A percentile compares a stretch with the other conserved stretches of the same genome.
These are phyloP conservation scores for Hibiscus trionum DNA, from an alignment of 345 rosid species.

Conservation along the genomic window DNA sequence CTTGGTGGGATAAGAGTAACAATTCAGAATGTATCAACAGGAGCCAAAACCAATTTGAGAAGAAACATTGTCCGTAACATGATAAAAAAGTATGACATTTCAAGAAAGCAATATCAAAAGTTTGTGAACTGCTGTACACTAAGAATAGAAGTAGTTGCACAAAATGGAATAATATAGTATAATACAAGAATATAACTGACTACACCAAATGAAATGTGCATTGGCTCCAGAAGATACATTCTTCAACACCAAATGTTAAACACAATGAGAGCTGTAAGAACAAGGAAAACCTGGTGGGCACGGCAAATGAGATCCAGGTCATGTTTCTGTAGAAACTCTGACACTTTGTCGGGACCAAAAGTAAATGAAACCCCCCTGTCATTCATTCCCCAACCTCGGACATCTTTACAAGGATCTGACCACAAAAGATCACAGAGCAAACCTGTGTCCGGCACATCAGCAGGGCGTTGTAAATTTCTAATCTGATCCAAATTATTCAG, in stretches of 20 bases:
- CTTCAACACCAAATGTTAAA: neutral
- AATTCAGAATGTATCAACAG: neutral
- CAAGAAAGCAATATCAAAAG: neutral
- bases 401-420: slow-evolving; percentile 76
- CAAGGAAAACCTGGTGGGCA: slow-evolving; percentile 75
- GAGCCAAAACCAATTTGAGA: slow-evolving; percentile 8
- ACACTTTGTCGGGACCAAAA: slow-evolving; percentile 55
- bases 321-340: slow-evolving; percentile 66
- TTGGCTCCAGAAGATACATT: neutral
- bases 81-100: neutral
- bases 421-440: slow-evolving; percentile 84
- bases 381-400: slow-evolving; percentile 77
- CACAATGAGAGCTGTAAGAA: neutral
- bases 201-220: neutral
- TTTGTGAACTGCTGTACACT: neutral
- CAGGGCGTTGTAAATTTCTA: slow-evolving; percentile 56
- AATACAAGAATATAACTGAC: neutral
- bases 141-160: neutral
- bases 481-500: slow-evolving; percentile 56
- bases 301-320: slow-evolving; percentile 83
- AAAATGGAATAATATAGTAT: neutral
- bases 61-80: neutral
- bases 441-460: slow-evolving; percentile 74
- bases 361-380: slow-evolving; percentile 82
- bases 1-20: neutral